A percentile compares a stretch with the other conserved stretches of the same genome.
phyloP scores from a whole-genome alignment of 345 rosid genomes.

The Melaleuca alternifolia region DNA sequence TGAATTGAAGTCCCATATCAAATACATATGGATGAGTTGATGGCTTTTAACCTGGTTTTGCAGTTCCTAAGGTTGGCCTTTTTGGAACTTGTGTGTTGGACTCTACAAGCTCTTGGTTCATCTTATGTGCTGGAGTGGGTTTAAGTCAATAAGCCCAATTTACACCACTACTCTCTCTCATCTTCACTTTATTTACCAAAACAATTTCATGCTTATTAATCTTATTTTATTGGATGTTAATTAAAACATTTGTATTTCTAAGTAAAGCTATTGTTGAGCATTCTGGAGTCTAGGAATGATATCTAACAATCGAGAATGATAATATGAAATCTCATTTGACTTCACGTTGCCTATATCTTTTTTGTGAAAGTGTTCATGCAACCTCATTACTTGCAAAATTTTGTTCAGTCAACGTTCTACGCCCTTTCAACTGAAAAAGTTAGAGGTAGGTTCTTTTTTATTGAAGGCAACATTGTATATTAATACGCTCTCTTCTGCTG shows the following conservation, averaged over 20 bases:
- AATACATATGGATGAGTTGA: neutral
- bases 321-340: neutral
- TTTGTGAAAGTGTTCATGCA: conserved; percentile 14
- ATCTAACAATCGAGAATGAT: neutral
- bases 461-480: neutral
- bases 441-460: conserved; percentile 29
- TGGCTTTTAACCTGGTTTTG: neutral
- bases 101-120: neutral
- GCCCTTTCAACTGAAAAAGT: conserved; percentile 69
- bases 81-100: neutral
- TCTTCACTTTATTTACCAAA: neutral
- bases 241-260: neutral
- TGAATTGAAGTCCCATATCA: neutral
- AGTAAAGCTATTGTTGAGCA: neutral
- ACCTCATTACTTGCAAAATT: conserved; percentile 75
- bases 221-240: neutral
- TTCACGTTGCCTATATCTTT: neutral
- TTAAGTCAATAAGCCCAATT: neutral
- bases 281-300: neutral
- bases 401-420: conserved; percentile 84
- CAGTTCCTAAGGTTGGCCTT: neutral
- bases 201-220: neutral
- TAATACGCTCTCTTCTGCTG: neutral
- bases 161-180: neutral
- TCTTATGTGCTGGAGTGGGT: neutral